phyloP scores from a whole-genome alignment of 495 filamentous ascomycete species.

The Achaetomiella virescens region DNA sequence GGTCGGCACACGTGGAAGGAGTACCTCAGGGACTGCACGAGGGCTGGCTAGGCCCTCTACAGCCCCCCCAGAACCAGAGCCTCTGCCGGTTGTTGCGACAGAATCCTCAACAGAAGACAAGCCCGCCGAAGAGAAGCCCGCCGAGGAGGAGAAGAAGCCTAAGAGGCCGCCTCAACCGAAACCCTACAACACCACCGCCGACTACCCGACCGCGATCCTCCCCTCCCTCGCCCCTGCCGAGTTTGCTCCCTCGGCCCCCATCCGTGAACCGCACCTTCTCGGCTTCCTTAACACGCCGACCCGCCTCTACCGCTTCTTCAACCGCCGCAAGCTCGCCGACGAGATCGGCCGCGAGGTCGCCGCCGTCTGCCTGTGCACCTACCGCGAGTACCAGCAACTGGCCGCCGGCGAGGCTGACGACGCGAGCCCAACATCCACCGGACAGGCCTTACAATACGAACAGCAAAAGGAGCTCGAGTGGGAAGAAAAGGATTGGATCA shows the following conservation, averaged over 20 bases:
- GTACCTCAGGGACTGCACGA: conserved; percentile 88
- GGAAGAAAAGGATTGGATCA: conserved; percentile 87
- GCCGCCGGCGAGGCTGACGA: conserved; percentile 16
- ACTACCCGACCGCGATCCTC: conserved; percentile 58
- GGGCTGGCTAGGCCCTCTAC: conserved; percentile 86
- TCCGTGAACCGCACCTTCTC: conserved; percentile 82
- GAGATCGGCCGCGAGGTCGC: conserved; percentile 84
- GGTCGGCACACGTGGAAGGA: conserved; percentile 97
- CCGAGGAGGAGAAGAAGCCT: conserved; percentile 38
- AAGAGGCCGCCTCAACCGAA: conserved; percentile 45
- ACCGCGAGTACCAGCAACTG: conserved; percentile 42
- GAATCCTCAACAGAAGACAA: conserved; percentile 25
- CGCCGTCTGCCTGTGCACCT: conserved; percentile 64
- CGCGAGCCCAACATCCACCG: conserved; percentile 11
- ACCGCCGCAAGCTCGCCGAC: conserved; percentile 77
- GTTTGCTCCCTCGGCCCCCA: conserved; percentile 58
- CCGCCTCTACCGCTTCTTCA: conserved; percentile 83
- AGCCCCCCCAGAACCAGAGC: conserved; percentile 29
- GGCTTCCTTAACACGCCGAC: conserved; percentile 89
- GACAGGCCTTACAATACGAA: conserved; percentile 43
- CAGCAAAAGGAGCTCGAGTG: conserved; percentile 62
- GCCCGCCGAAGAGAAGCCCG: conserved; percentile 28
- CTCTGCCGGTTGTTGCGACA: conserved; percentile 19
- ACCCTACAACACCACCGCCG: conserved; percentile 62
- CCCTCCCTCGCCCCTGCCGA: conserved; percentile 55